Evolutionary conservation across 2,329 filamentous ascomycete genomes (phyloP), one percentile per base, ranked within the genome.

Genomic region (Trichoderma arundinaceum): DNA sequence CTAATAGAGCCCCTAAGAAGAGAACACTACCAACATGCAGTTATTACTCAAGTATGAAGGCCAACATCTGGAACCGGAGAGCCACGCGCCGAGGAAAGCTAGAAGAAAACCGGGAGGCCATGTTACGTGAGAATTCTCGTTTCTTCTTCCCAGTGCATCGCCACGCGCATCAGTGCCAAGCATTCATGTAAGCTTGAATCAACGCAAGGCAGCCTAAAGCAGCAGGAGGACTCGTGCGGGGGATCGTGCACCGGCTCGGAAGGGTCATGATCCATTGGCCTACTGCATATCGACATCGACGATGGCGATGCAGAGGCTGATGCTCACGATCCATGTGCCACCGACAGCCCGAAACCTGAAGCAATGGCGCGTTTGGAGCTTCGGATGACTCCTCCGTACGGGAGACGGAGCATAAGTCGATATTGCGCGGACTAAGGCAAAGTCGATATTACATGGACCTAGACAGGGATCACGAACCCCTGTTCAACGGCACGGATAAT

Each of bases 361-460:
- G 39, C 60, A 63, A 19, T 41, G 46, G 58, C 58, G 58, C 38
- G 46, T 51, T 61, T 52, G 35, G 58, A 52, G 48, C n/a, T 28
- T 28, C 22, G 22, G 22, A 28, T 28, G 22, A 28, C 22, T 28
- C 22, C 22, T 28, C 22, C 22, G 22, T 28, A 28, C 22, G 22
- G 22, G 22, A 28, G 22, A 28, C 22, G 22, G 22, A 28, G 22
- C 22, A 28, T 28, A 3, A 28, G 22, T 28, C 22, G 22, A 28
- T 28, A 28, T 28, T 28, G 22, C 22, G 4, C 4, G 22, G 22
- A 28, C 22, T 28, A 28, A 28, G 22, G 4, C 22, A 28, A 28
- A 28, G 22, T 28, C 22, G 22, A 28, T 28, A 28, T 28, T 28
- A 28, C 22, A 28, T 28, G 22, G 12, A 13, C 12, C 48, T 8